These are phyloP conservation scores for Venturia effusa DNA, from an alignment of 2,329 filamentous ascomycete species.

Conservation along the genomic window DNA sequence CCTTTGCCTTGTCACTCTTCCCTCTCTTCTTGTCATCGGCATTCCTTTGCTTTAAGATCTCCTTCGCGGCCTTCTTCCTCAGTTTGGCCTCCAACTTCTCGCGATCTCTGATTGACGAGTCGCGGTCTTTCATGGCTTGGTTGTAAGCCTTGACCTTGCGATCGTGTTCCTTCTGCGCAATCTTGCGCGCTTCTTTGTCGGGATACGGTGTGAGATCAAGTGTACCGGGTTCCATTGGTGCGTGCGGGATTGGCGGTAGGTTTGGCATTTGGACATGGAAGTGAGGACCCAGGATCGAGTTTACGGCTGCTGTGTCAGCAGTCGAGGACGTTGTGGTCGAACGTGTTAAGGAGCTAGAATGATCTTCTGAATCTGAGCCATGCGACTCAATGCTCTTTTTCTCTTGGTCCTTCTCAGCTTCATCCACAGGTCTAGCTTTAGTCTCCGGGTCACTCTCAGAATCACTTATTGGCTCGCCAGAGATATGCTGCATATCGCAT, in stretches of 20 bases:
- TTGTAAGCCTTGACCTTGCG: conserved; percentile 54
- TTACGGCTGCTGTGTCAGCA: neutral
- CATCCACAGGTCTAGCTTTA: conserved; percentile 23
- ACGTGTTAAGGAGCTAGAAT: neutral
- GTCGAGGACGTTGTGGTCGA: conserved; percentile 6
- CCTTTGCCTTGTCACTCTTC: conserved; percentile 4
- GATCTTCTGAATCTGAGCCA: neutral
- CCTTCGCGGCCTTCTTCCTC: conserved; percentile 22
- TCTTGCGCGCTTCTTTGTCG: conserved; percentile 55
- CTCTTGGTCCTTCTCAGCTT: conserved; percentile 12
- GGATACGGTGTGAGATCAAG: conserved; percentile 48
- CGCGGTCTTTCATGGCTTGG: conserved; percentile 54
- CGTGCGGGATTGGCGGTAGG: conserved; percentile 37
- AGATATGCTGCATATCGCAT: neutral
- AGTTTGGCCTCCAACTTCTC: conserved; percentile 44
- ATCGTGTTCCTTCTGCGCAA: conserved; percentile 58
- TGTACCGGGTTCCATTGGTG: conserved; percentile 43
- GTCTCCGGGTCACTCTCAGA: neutral
- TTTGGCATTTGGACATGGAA: conserved; percentile 10
- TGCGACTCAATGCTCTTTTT: neutral
- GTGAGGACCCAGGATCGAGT: neutral
- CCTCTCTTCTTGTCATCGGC: conserved; percentile 1
- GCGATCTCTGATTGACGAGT: conserved; percentile 52
- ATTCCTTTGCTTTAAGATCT: conserved; percentile 12
- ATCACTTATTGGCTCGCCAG: neutral